phyloP scores from a whole-genome alignment of 371 early-diverging fungal genomes.

The Mortierella sp. region DNA sequence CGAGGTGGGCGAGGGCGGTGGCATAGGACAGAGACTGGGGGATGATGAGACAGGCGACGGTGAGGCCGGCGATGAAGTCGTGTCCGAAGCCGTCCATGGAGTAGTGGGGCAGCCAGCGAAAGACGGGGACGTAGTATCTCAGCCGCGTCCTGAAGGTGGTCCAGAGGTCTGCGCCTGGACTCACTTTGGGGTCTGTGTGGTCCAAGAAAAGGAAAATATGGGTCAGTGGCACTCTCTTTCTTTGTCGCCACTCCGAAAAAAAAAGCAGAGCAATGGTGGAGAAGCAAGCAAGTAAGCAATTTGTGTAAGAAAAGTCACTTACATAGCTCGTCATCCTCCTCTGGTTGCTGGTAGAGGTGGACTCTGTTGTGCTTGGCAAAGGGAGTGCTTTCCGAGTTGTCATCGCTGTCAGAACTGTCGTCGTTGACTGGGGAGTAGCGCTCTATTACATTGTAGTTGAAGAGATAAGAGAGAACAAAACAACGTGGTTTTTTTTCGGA shows the following conservation, averaged over 20 bases:
- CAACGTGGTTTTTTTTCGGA: conserved; percentile 13
- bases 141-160: conserved; percentile 69
- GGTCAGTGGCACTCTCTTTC: not conserved
- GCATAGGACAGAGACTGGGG: conserved; percentile 95
- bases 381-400: conserved; percentile 47
- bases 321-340: conserved; percentile 50
- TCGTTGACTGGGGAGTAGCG: conserved; percentile 43
- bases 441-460: conserved; percentile 9
- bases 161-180: conserved; percentile 55
- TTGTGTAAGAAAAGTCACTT: conserved; percentile 7
- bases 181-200: conserved; percentile 22
- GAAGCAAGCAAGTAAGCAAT: not conserved
- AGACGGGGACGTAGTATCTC: conserved; percentile 91
- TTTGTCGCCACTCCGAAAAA: not conserved
- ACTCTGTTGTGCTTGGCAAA: conserved; percentile 47
- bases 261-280: not conserved
- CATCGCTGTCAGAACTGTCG: conserved; percentile 55
- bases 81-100: conserved; percentile 59
- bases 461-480: not conserved
- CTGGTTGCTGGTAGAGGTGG: conserved; percentile 43
- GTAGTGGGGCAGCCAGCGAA: conserved; percentile 91
- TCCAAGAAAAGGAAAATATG: not conserved
- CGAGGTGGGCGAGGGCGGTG: conserved; percentile 84
- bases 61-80: conserved; percentile 90
- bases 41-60: conserved; percentile 89